Evolutionary conservation across 768 basidiomycete species (phyloP), one percentile per base, ranked within the genome.

Genomic region (Rubroboletus pulcherrimus): DNA sequence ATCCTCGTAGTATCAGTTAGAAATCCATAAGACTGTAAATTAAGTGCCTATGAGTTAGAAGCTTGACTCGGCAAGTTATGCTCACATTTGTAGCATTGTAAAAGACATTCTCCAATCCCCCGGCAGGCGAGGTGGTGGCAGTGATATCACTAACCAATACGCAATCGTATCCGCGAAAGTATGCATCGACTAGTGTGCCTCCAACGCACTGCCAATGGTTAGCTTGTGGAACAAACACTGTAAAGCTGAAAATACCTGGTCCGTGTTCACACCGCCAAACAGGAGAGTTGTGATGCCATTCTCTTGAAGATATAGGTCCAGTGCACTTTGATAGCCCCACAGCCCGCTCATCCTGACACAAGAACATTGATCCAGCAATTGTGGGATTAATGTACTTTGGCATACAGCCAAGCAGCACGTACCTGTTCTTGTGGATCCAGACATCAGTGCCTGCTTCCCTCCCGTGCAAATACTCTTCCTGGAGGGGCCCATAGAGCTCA

Each of bases 371-470:
- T 46, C 53, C 30, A 37, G 31, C 1, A 24, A 35, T 49, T n/a
- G 10, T 48, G 21, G 38, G 37, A 34, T n/a, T 29, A 15, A 43
- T 39, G 21, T n/a, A 35, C 11, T 43, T 38, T 33, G 26, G 26
- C 12, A n/a, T 40, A 17, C 5, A 4, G 34, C 24, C 24, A 33
- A 53, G 12, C 26, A 21, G 14, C 26, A 9, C 46, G 9, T 21
- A 82, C 84, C 85, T 72, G 67, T 87, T 87, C 69, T 87, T 88
- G 67, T 87, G 81, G 49, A 87, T 82, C 85, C 85, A 87, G 57
- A 85, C 76, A 67, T 88, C 85, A 10, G 82, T 84, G 1, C 84
- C 84, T 7, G 67, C 71, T 12, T 77, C 70, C 56, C 75, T 70
- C 17, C 85, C 85, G 48, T 78, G 73, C 51, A 79, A 44, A 61